A percentile compares a stretch with the other conserved stretches of the same genome.
Conservation (phyloP, 495 filamentous ascomycete genomes). For the Lindgomyces ingoldianus region DNA sequence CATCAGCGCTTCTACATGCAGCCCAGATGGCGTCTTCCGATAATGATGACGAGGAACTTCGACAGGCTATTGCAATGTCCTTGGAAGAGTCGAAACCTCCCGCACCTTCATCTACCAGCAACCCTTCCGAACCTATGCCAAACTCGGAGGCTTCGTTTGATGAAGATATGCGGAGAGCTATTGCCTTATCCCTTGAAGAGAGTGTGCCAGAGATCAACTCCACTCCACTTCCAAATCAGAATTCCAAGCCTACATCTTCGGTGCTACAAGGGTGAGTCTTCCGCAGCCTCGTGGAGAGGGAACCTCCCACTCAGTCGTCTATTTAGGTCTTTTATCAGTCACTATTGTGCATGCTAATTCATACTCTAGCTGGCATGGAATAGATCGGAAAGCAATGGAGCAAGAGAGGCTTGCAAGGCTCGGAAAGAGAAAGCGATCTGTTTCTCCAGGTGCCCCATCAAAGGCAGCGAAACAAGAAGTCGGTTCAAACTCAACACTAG, state of each 20-base stretch:
- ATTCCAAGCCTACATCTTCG: too few relatives aligned
- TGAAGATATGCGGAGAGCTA: constrained; percentile 26
- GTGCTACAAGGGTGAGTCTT: background rate
- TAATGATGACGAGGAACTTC: constrained; percentile 41
- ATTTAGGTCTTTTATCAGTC: background rate
- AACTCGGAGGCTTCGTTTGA: constrained; percentile 11
- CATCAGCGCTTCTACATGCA: constrained; percentile 3
- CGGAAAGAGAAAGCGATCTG: constrained; percentile 54
- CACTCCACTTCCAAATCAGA: background rate
- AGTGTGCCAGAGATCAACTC: background rate
- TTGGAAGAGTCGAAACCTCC: constrained; percentile 2
- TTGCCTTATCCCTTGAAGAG: constrained; percentile 30
- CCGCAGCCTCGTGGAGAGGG: background rate
- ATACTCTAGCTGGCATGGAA: constrained; percentile 47
- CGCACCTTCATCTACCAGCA: background rate
- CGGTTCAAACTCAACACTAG: background rate
- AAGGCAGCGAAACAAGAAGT: background rate
- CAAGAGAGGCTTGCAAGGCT: constrained; percentile 73
- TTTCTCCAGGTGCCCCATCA: constrained; percentile 42
- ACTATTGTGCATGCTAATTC: background rate
- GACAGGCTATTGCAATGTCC: constrained; percentile 43
- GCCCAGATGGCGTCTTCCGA: constrained; percentile 25
- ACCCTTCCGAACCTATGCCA: background rate
- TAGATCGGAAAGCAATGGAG: constrained; percentile 84
- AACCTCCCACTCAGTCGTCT: background rate